phyloP scores from a whole-genome alignment of 2,329 filamentous ascomycete genomes.

The Chaetomium strumarium region DNA sequence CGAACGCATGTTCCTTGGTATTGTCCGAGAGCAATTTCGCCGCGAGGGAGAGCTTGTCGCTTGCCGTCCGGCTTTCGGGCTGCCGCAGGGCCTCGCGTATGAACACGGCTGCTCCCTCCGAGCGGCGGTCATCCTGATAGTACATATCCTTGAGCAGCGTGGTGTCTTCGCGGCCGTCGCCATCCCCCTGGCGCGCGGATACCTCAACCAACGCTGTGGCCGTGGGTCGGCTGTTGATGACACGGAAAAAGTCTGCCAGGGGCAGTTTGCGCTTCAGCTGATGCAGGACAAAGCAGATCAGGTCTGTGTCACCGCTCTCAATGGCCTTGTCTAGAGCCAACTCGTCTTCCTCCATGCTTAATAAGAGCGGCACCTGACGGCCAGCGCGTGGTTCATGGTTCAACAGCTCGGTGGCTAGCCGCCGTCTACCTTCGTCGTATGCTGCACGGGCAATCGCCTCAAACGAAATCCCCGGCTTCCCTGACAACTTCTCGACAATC shows the following conservation, averaged over 20 bases:
- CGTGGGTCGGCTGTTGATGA: slow-evolving; percentile 76
- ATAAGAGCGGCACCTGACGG: slow-evolving; percentile 87
- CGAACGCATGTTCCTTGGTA: slow-evolving; percentile 70
- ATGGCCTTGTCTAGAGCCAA: slow-evolving; percentile 94
- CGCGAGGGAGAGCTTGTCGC: slow-evolving; percentile 84
- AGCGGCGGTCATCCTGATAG: slow-evolving; percentile 89
- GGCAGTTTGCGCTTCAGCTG: slow-evolving; percentile 87
- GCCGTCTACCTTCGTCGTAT: slow-evolving; percentile 84
- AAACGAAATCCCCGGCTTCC: slow-evolving; percentile 90
- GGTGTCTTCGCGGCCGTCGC: slow-evolving; percentile 50
- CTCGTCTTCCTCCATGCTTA: slow-evolving; percentile 94
- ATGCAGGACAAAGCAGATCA: slow-evolving; percentile 83
- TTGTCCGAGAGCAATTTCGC: slow-evolving; percentile 72
- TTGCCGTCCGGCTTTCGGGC: slow-evolving; percentile 60
- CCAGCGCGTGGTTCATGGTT: slow-evolving; percentile 92
- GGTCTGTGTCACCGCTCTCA: slow-evolving; percentile 88
- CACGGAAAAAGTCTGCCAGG: slow-evolving; percentile 84
- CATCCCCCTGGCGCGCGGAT: slow-evolving; percentile 57
- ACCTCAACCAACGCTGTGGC: slow-evolving; percentile 88
- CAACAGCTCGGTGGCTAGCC: slow-evolving; percentile 83
- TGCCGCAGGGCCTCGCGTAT: slow-evolving; percentile 76
- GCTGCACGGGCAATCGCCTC: slow-evolving; percentile 89
- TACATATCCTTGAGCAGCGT: slow-evolving; percentile 87
- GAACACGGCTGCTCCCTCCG: slow-evolving; percentile 84
- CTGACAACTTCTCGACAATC: slow-evolving; percentile 79